Evolutionary conservation across 768 basidiomycete species (phyloP), one percentile per base, ranked within the genome.

Genomic region (Leucosporidium yakuticum): DNA sequence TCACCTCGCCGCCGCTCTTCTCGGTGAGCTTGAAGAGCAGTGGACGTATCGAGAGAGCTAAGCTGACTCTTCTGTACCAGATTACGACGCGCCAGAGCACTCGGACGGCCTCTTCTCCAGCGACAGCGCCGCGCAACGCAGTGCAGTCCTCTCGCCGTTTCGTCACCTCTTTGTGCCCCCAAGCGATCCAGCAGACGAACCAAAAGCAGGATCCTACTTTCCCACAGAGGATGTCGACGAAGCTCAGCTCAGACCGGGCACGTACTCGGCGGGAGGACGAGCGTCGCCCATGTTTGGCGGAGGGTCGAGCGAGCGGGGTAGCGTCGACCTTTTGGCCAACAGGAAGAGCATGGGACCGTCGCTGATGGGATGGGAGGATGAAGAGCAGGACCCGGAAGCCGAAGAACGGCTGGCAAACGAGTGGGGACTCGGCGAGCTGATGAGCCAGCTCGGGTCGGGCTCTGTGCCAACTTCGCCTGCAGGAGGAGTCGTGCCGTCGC

Each of bases 391-490:
- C 12, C 36, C 53, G 4, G 68, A 64, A 12, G 68, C 69, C 25
- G 71, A 69, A 20, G 68, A 66, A 29, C 55, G 53, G 17, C 58
- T 72, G 25, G 65, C 60, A 12, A 54, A 63, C 32, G 68, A 72
- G 34, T 72, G 71, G 71, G 71, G 71, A 7, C 29, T 72, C 12
- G 29, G 36, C 12, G 25, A 56, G 21, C 47, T 57, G 1, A 29
- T 68, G 8, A 57, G 59, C 14, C 14, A 36, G 50, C 58, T 34
- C 7, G 66, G 25, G 7, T 53, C 32, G 12, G 66, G 25, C 5
- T 53, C 32, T 34, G 63, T 8, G 67, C 57, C 23, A 14, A 55
- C 25, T 36, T 64, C 49, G 49, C 36, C 64, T 51, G 54, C 47
- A 53, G 58, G 15, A 29, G 48, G 60, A 50, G 21, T 25, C 31